Evolutionary conservation across 1,139 yeast genomes (phyloP).

Genomic region (Groenewaldozyma auringiensis): DNA sequence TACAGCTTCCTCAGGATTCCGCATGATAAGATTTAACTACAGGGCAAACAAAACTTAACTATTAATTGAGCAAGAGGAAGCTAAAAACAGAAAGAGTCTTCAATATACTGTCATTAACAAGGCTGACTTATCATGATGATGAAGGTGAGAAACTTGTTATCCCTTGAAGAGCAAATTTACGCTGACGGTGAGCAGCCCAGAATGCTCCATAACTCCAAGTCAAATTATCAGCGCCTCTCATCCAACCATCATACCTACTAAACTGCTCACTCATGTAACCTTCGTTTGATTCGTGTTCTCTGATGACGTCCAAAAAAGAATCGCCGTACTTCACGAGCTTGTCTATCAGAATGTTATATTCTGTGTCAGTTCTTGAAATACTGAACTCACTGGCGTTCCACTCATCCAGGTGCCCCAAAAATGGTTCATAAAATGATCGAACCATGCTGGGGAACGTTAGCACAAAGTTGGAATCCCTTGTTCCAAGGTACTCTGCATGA

Average conservation of each 20-base stretch:
- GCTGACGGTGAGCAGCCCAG: conserved; percentile 53
- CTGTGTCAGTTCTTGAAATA: conserved; percentile 12
- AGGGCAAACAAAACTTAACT: neutral
- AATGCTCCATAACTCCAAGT: conserved; percentile 91
- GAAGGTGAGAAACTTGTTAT: neutral
- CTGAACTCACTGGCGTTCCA: conserved; percentile 9
- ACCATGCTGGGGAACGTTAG: conserved; percentile 26
- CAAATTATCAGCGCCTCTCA: conserved; percentile 80
- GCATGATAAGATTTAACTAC: neutral
- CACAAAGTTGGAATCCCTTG: conserved; percentile 28
- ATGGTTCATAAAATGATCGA: conserved; percentile 22
- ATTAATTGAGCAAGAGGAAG: neutral
- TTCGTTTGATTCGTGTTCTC: conserved; percentile 61
- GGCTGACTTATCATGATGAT: neutral
- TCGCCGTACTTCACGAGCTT: conserved; percentile 47
- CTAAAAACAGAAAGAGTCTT: neutral
- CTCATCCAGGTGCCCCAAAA: conserved; percentile 14
- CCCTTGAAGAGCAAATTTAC: conserved; percentile 13
- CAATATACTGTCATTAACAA: neutral
- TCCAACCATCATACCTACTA: conserved; percentile 67
- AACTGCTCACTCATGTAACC: conserved; percentile 89
- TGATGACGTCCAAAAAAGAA: conserved; percentile 63
- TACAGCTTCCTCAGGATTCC: conserved; percentile 46
- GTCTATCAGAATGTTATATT: conserved; percentile 16
- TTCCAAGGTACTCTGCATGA: conserved; percentile 31